Evolutionary conservation across 2,329 filamentous ascomycete genomes (phyloP).

Genomic region (Trichophyton verrucosum): DNA sequence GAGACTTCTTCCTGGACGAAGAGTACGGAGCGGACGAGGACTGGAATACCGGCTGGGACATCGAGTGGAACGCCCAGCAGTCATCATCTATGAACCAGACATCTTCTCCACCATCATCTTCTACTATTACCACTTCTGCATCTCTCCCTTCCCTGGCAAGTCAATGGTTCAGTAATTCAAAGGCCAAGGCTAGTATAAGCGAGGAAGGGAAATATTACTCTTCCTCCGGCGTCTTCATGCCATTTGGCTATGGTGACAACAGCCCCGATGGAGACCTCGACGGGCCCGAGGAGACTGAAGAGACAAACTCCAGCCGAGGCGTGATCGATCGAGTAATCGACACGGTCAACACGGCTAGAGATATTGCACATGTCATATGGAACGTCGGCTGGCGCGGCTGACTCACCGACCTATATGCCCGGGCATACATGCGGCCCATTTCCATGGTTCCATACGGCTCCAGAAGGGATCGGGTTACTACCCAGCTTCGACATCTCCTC

Average conservation of each 20-base stretch:
- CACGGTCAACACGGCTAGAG: conserved; percentile 15
- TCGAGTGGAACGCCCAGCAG: conserved; percentile 7
- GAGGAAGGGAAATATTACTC: conserved; percentile 6
- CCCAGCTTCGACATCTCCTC: neutral
- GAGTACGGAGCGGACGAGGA: conserved; percentile 6
- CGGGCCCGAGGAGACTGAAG: neutral
- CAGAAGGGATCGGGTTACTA: neutral
- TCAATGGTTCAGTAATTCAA: conserved; percentile 20
- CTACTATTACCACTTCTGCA: neutral
- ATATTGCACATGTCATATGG: conserved; percentile 18
- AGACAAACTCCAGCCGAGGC: neutral
- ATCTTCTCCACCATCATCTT: neutral
- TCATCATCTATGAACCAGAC: neutral
- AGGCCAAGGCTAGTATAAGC: neutral
- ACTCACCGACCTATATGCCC: neutral
- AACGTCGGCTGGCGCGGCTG: conserved; percentile 17
- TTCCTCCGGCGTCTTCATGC: conserved; percentile 10
- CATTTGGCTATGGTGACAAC: conserved; percentile 8
- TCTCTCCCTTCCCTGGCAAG: neutral
- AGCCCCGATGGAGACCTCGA: neutral
- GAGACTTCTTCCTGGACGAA: conserved; percentile 9
- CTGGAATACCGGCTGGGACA: neutral
- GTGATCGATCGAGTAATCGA: conserved; percentile 14
- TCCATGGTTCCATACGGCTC: neutral
- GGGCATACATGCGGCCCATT: neutral